Conservation (phyloP, 2,329 filamentous ascomycete genomes). For the Arthrobotrys iridis region DNA sequence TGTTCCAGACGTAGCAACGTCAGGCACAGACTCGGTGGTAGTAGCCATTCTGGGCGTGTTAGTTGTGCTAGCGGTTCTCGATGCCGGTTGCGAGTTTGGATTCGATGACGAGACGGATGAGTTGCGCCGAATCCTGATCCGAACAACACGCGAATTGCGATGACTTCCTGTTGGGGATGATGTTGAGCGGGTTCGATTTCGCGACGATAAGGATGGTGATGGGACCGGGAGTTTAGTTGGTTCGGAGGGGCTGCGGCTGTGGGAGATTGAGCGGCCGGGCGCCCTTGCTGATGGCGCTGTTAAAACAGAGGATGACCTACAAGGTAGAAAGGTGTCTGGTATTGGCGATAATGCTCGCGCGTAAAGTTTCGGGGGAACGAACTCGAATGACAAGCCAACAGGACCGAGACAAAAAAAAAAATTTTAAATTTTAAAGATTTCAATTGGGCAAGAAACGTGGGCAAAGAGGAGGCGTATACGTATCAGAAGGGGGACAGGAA, state of each 20-base stretch:
- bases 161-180: slow-evolving; percentile 10
- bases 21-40: slow-evolving; percentile 43
- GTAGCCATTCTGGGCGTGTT: slow-evolving; percentile 49
- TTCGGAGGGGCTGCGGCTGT: slow-evolving; percentile 12
- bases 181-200: slow-evolving; percentile 20
- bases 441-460: neutral
- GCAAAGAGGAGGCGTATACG: neutral
- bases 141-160: slow-evolving; percentile 42
- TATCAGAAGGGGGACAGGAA: neutral
- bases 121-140: slow-evolving; percentile 51
- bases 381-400: slow-evolving; percentile 45
- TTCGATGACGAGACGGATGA: slow-evolving; percentile 25
- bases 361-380: slow-evolving; percentile 28
- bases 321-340: slow-evolving; percentile 8
- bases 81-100: slow-evolving; percentile 1
- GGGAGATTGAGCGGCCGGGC: slow-evolving; percentile 23
- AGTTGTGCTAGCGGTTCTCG: slow-evolving; percentile 35
- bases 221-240: neutral
- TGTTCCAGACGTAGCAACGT: slow-evolving; percentile 41
- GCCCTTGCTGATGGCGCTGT: slow-evolving; percentile 24
- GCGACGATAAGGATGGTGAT: slow-evolving; percentile 23
- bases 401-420: slow-evolving; percentile 43
- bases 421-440: neutral
- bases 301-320: neutral
- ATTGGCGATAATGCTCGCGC: slow-evolving; percentile 30